A percentile compares a stretch with the other conserved stretches of the same genome.
Conservation (phyloP, 129 eudicot species). For the Escallonia rubra region DNA sequence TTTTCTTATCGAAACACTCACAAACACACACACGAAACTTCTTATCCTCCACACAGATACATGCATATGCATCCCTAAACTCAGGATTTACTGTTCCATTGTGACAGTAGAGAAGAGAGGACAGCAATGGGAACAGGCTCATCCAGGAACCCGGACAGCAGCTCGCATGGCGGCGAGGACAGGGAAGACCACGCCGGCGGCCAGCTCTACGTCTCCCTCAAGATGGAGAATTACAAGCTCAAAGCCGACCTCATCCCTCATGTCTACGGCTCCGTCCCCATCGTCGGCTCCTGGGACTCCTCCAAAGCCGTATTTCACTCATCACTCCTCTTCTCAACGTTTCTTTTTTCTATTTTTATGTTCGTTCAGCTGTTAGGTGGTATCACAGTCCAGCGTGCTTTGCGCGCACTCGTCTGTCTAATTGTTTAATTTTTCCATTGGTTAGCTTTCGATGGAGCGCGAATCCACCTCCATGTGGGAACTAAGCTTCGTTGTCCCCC, state of each 20-base stretch:
- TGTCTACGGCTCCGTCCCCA: slow-evolving; percentile 78
- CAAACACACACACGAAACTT: too few species aligned
- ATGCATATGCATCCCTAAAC: too few species aligned
- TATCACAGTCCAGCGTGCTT: too few species aligned
- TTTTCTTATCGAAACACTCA: neutral
- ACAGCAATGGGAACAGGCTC: slow-evolving; percentile 65
- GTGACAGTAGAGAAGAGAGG: neutral
- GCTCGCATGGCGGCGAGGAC: slow-evolving; percentile 60
- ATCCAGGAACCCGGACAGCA: slow-evolving; percentile 56
- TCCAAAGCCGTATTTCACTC: slow-evolving; percentile 69
- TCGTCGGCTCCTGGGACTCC: slow-evolving; percentile 88
- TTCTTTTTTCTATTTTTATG: too few species aligned
- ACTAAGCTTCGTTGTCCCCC: slow-evolving; percentile 86
- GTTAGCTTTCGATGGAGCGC: slow-evolving; percentile 80
- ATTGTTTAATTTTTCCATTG: neutral
- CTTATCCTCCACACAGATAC: too few species aligned
- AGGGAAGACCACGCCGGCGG: slow-evolving; percentile 74
- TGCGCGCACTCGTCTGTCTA: neutral
- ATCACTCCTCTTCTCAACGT: neutral
- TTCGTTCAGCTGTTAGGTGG: too few species aligned
- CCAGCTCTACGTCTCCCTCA: slow-evolving; percentile 84
- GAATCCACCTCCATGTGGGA: slow-evolving; percentile 89
- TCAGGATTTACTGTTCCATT: neutral
- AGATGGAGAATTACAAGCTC: slow-evolving; percentile 73
- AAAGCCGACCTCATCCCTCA: slow-evolving; percentile 72